Evolutionary conservation across 768 basidiomycete genomes (phyloP), one percentile per base, ranked within the genome.

Genomic region (Mycena amicta): DNA sequence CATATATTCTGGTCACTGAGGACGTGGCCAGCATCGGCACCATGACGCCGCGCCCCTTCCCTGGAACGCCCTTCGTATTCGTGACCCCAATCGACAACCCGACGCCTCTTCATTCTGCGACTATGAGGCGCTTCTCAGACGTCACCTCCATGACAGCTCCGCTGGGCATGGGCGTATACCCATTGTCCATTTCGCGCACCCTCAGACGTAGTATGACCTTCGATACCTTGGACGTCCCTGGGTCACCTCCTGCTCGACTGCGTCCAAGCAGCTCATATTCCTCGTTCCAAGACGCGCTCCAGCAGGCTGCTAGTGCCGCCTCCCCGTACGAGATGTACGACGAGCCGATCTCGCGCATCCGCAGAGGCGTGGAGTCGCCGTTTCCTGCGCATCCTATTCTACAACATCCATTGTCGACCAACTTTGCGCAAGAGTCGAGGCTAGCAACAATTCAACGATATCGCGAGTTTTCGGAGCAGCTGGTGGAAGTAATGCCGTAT

Each of bases 401-500:
- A 12, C 62, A 51, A 5, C 46, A 59, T 13, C 62, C 62, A 20
- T 16, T 63, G 33, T 59, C 57, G 40, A 16, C 23, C 2, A 43
- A 6, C 40, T n/a, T 5, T 2, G 4, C 22, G 25, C 39, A 43
- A 6, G 61, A 63, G 43, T 56, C 54, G 47, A n/a, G 62, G 33
- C 4, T 51, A 49, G 62, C 62, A 49, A 63, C 62, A 16, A 63
- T 63, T 22, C 54, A 54, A 41, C 43, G 62, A n/a, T 63, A 63
- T 54, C 51, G 58, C 18, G 62, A 63, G 58, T 63, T 63, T 50
- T 63, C 62, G 23, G 62, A 59, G 52, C 57, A 59, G 40, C 23
- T 63, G 49, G 62, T 63, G 4, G 62, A 63, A 20, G 8, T 62
- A 1, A 57, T 50, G 43, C 55, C 60, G 31, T 55, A 61, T 55